phyloP scores from a whole-genome alignment of 768 basidiomycete species.

The Trametes cubensis region DNA sequence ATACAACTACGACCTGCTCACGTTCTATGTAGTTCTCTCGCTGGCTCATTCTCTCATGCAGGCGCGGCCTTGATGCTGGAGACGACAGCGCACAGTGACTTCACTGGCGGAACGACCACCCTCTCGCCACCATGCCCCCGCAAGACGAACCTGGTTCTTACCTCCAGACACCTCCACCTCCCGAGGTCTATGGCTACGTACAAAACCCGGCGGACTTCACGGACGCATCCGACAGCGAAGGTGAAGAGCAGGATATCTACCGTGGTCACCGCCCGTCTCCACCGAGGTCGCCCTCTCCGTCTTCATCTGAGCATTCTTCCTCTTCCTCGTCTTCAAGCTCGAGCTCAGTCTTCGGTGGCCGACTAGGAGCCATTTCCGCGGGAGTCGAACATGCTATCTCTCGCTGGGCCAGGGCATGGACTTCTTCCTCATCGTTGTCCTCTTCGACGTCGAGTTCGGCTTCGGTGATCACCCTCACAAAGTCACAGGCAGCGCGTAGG shows the following conservation, averaged over 20 bases:
- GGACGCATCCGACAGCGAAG: slow-evolving; percentile 20
- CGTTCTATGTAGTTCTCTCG: slow-evolving; percentile 22
- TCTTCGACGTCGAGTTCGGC: slow-evolving; percentile 45
- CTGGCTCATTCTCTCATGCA: slow-evolving; percentile 3
- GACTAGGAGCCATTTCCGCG: slow-evolving; percentile 45
- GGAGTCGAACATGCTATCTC: slow-evolving; percentile 72
- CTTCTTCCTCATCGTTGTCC: slow-evolving; percentile 45
- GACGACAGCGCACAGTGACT: background rate
- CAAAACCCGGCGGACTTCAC: slow-evolving; percentile 13
- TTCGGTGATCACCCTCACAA: slow-evolving; percentile 42
- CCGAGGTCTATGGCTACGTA: slow-evolving; percentile 21
- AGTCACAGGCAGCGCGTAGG: slow-evolving; percentile 37
- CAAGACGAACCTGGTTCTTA: slow-evolving; percentile 13
- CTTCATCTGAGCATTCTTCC: slow-evolving; percentile 32
- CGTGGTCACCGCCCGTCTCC: slow-evolving; percentile 51
- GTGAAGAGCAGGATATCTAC: slow-evolving; percentile 58
- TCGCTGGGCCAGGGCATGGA: slow-evolving; percentile 65
- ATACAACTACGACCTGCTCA: slow-evolving; percentile 10
- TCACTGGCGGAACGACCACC: background rate
- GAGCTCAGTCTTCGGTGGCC: slow-evolving; percentile 38
- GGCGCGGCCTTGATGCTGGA: slow-evolving; percentile 16
- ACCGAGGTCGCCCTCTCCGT: slow-evolving; percentile 33
- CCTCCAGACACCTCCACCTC: slow-evolving; percentile 10
- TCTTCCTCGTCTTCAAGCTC: slow-evolving; percentile 44
- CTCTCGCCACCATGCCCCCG: slow-evolving; percentile 8